Evolutionary conservation across 305 asterid genomes (phyloP), one percentile per base, ranked within the genome.

Genomic region (Plantago lanceolata): DNA sequence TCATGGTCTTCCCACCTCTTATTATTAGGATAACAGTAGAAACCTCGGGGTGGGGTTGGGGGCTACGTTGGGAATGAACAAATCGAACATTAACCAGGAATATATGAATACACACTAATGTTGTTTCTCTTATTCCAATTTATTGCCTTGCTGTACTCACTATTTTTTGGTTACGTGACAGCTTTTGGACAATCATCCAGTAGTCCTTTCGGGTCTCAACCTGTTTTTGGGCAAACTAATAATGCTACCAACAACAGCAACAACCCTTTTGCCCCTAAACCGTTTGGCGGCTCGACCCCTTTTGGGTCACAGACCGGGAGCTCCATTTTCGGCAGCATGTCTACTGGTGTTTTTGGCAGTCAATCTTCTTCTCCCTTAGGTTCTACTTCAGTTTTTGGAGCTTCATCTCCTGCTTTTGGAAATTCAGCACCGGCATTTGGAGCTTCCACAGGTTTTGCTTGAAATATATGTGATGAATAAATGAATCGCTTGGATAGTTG

Each of bases 171-270:
- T 63, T 33, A 19, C 58, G 16, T 66, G 66, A 62, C 92, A 93
- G 97, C 94, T 80, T 93, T 90, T 79, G 98, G 98, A 82, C 98
- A 92, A 77, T 82, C 98, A 55, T 78, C 96, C 59, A 82, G 77
- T 65, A 93, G 96, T 72, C 95, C 96, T 18, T 93, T 93, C 71
- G 99, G 95, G 63, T 78, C 99, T 67, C 99, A 83, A 71, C 81
- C 96, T 37, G 90, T 71, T 69, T 93, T 93, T 75, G 96, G 97
- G 81, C 99, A 87, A 83, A 79, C 66, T 43, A 81, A 63, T 73
- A 85, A 78, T 78, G 88, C 92, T 67, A 81, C 67, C 61, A 84
- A 57, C 82, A 90, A 90, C 61, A 84, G 57, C 82, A 90, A 90
- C 63, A 90, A 90, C 63, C 96, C 97, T 8, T 90, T 87, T 84